Percentiles rank a stretch among this genome's conserved stretches.
Evolutionary conservation across 1,284 basidiomycete species (phyloP).

Genomic region (Cystobasidium pallidum): DNA sequence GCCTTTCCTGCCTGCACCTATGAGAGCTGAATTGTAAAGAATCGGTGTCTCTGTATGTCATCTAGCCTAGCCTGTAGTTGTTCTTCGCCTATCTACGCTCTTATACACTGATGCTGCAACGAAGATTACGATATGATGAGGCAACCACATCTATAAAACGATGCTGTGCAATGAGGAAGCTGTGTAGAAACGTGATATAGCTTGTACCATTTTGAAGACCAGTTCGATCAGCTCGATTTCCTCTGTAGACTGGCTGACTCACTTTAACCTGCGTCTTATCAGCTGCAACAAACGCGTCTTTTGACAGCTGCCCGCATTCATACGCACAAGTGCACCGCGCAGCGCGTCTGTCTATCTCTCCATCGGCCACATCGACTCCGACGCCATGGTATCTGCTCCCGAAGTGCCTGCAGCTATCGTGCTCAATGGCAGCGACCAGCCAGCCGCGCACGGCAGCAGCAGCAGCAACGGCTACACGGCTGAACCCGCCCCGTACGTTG

Average conservation of each 20-base stretch:
- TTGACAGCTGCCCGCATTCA: not conserved
- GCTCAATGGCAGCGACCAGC: slow-evolving; percentile 11
- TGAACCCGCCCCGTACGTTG: not conserved
- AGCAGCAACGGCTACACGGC: slow-evolving; percentile 6
- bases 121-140: not conserved
- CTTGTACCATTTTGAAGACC: not conserved
- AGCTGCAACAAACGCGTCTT: not conserved
- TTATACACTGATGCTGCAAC: slow-evolving; percentile 1
- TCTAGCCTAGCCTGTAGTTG: no score
- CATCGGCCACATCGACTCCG: not conserved
- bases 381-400: slow-evolving; percentile 21
- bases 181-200: no score
- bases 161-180: no score
- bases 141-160: no score
- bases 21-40: no score
- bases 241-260: not conserved
- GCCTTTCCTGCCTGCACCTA: no score
- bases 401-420: slow-evolving; percentile 21
- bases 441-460: slow-evolving; percentile 14
- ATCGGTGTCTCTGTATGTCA: no score
- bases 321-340: not conserved
- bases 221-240: slow-evolving; percentile 1
- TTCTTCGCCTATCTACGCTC: not conserved
- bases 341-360: not conserved
- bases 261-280: not conserved